phyloP scores from a whole-genome alignment of 2,329 filamentous ascomycete genomes.

The Microdochium paspali region DNA sequence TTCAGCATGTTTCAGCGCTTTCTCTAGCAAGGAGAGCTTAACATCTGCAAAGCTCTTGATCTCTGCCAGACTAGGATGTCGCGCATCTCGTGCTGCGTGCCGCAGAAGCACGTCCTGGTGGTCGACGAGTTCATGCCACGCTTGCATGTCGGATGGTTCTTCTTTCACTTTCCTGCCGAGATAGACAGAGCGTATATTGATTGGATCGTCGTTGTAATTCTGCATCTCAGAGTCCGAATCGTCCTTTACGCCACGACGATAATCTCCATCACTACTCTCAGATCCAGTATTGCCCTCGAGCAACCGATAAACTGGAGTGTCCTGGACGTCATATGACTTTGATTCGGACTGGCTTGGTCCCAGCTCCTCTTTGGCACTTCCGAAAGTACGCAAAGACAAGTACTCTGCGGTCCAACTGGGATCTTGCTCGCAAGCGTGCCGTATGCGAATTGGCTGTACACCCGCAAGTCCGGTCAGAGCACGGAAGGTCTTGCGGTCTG shows the following conservation, averaged over 20 bases:
- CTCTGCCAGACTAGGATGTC: constrained; percentile 47
- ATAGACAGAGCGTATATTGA: constrained; percentile 46
- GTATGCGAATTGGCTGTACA: constrained; percentile 29
- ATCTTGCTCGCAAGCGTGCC: constrained; percentile 15
- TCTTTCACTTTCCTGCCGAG: constrained; percentile 57
- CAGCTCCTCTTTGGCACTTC: constrained; percentile 19
- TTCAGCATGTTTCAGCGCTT: constrained; percentile 54
- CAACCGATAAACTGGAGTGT: constrained; percentile 52
- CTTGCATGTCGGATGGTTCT: constrained; percentile 54
- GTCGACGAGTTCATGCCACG: constrained; percentile 71
- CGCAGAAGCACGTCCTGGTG: constrained; percentile 65
- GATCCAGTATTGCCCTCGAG: constrained; percentile 44
- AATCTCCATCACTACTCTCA: constrained; percentile 34
- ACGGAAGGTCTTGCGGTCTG: constrained; percentile 35
- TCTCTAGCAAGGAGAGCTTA: constrained; percentile 70
- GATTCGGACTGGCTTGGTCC: background rate
- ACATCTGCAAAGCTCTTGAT: constrained; percentile 64
- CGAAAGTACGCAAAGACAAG: constrained; percentile 31
- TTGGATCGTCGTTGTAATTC: constrained; percentile 27
- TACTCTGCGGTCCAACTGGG: constrained; percentile 32
- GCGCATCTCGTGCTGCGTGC: constrained; percentile 33
- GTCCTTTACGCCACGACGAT: constrained; percentile 25
- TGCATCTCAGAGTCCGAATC: constrained; percentile 19
- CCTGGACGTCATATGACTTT: constrained; percentile 29
- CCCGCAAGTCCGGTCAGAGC: constrained; percentile 22